Conservation (phyloP, 371 early-diverging fungal species). For the Cokeromyces recurvatus region DNA sequence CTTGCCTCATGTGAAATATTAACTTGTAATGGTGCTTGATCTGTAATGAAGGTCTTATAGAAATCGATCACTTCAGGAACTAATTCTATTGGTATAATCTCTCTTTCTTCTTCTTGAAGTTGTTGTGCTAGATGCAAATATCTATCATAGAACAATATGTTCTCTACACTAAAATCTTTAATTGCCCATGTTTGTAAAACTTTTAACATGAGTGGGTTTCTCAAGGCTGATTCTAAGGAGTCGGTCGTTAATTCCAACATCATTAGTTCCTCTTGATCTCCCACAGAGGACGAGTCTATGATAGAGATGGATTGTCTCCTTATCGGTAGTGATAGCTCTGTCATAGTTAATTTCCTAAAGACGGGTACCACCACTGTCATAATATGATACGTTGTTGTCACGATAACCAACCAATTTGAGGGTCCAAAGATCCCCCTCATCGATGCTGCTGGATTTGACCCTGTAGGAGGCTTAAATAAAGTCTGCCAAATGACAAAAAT, state of each 20-base stretch:
- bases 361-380: constrained; percentile 6
- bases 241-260: constrained; percentile 6
- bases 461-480: constrained; percentile 1
- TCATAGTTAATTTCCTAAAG: constrained; percentile 4
- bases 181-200: constrained; percentile 24
- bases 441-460: not conserved
- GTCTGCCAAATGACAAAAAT: constrained; percentile 13
- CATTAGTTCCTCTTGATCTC: not conserved
- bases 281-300: not conserved
- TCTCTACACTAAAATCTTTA: constrained; percentile 39
- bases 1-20: constrained; percentile 30
- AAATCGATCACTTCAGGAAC: constrained; percentile 19
- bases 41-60: constrained; percentile 28
- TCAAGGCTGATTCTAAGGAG: constrained; percentile 18
- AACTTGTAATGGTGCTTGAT: constrained; percentile 35
- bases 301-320: not conserved
- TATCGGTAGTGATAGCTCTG: not conserved
- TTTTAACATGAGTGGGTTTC: constrained; percentile 7
- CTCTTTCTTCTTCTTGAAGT: not conserved
- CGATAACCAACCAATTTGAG: constrained; percentile 10
- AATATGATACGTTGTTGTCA: constrained; percentile 10
- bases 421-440: constrained; percentile 3
- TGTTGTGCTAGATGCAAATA: constrained; percentile 10
- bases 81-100: not conserved
- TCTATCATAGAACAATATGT: constrained; percentile 30